Percentiles rank a stretch among this genome's conserved stretches.
phyloP scores from a whole-genome alignment of 2,329 filamentous ascomycete species.

The Gnomoniopsis smithogilvyi region DNA sequence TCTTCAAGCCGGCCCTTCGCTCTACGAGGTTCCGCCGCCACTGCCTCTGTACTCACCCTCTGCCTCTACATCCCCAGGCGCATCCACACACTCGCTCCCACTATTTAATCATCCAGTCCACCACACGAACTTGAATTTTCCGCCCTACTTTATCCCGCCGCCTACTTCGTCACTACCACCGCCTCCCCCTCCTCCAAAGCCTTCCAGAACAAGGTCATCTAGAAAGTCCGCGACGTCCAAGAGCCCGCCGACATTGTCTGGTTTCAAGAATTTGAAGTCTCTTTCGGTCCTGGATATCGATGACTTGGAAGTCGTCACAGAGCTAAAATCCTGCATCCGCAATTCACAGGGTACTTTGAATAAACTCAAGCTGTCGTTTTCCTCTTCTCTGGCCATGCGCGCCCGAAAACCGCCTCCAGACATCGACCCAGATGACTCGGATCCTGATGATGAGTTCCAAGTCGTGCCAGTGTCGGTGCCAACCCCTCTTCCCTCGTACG shows the following conservation, averaged over 20 bases:
- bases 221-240: constrained; percentile 29
- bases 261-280: constrained; percentile 52
- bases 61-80: constrained; percentile 15
- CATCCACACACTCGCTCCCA: constrained; percentile 17
- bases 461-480: constrained; percentile 32
- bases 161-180: constrained; percentile 24
- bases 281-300: constrained; percentile 61
- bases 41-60: constrained; percentile 34
- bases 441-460: constrained; percentile 54
- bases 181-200: constrained; percentile 34
- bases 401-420: constrained; percentile 39
- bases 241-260: constrained; percentile 53
- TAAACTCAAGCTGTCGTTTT: constrained; percentile 57
- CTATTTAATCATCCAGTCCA: constrained; percentile 16
- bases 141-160: constrained; percentile 23
- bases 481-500: constrained; percentile 24
- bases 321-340: constrained; percentile 53
- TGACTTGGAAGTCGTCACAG: constrained; percentile 49
- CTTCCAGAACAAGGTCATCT: constrained; percentile 29
- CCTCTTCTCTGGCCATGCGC: constrained; percentile 45
- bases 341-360: constrained; percentile 53
- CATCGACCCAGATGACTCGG: constrained; percentile 36
- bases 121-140: constrained; percentile 18
- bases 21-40: constrained; percentile 48
- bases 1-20: constrained; percentile 54